Conservation (phyloP, 192 early-diverging fungal species). For the Coemansia pectinata region DNA sequence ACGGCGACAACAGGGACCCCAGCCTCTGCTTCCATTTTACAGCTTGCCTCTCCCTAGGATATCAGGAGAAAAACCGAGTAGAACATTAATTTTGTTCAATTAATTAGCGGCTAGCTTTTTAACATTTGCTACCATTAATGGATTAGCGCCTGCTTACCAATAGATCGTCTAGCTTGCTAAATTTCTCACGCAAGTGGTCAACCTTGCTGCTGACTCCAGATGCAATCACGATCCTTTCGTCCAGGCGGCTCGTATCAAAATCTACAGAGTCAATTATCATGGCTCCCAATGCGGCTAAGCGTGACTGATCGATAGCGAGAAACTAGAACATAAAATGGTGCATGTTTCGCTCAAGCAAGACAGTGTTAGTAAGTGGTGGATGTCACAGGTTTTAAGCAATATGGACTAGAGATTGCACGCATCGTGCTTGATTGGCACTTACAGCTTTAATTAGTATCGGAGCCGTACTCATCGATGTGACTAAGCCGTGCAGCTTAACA, state of each 20-base stretch:
- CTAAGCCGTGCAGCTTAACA: conserved; percentile 23
- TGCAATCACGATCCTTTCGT: conserved; percentile 29
- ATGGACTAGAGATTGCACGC: not conserved
- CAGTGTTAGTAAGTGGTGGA: not conserved
- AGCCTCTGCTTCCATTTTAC: conserved; percentile 28
- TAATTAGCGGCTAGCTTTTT: not conserved
- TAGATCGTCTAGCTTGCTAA: conserved; percentile 15
- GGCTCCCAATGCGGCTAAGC: conserved; percentile 25
- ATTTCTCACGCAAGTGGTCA: conserved; percentile 30
- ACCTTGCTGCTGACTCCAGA: conserved; percentile 24
- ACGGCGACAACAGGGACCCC: conserved; percentile 39
- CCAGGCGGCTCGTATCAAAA: conserved; percentile 32
- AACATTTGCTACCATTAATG: not conserved
- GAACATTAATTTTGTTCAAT: not conserved
- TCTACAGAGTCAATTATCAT: conserved; percentile 33
- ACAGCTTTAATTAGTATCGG: conserved; percentile 30
- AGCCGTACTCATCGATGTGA: conserved; percentile 12
- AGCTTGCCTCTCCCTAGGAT: conserved; percentile 29
- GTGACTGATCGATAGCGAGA: conserved; percentile 17
- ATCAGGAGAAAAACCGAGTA: not conserved
- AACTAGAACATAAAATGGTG: conserved; percentile 13
- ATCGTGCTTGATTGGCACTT: not conserved
- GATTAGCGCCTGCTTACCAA: conserved; percentile 18
- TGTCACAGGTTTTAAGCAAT: not conserved
- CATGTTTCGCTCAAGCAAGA: not conserved